Percentiles rank a stretch among this genome's conserved stretches.
These are phyloP conservation scores for Phytophthora multivora DNA, from an alignment of 352 stramenopile species.

Conservation along the genomic window DNA sequence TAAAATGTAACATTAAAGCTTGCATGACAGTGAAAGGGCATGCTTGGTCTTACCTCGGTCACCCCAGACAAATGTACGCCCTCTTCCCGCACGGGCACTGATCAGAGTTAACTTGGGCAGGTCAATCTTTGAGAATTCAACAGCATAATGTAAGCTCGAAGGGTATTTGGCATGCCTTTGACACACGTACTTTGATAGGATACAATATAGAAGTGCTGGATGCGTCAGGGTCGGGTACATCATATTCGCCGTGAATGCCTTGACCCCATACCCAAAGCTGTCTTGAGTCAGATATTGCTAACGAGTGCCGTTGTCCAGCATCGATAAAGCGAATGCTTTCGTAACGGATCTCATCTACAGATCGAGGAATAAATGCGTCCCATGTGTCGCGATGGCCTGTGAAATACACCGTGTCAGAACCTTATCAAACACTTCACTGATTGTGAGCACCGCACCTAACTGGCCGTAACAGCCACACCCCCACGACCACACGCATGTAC, in stretches of 20 bases:
- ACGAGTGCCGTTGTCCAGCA: conserved; percentile 67
- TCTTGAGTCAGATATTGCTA: conserved; percentile 65
- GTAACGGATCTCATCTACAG: conserved; percentile 68
- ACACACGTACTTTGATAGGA: conserved; percentile 46
- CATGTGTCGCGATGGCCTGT: conserved; percentile 76
- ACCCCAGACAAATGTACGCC: conserved; percentile 78
- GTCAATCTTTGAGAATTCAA: conserved; percentile 38
- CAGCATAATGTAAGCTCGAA: not conserved
- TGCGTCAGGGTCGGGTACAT: conserved; percentile 43
- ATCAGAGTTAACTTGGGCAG: conserved; percentile 58
- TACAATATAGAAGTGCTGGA: conserved; percentile 59
- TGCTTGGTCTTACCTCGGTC: conserved; percentile 52
- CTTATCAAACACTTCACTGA: not conserved
- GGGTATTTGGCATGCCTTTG: not conserved
- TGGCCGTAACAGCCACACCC: conserved; percentile 65
- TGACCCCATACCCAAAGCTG: conserved; percentile 82
- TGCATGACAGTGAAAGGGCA: not conserved
- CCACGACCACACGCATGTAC: conserved; percentile 78
- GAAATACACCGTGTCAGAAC: not conserved
- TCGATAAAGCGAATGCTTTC: conserved; percentile 68
- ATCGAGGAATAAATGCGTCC: conserved; percentile 58
- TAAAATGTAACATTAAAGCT: not conserved
- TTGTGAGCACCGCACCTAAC: conserved; percentile 42
- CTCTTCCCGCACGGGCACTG: conserved; percentile 57
- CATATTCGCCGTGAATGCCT: conserved; percentile 61